These are phyloP conservation scores for Pilatotrama ljubarskyi DNA, from an alignment of 768 basidiomycete species.

Conservation along the genomic window DNA sequence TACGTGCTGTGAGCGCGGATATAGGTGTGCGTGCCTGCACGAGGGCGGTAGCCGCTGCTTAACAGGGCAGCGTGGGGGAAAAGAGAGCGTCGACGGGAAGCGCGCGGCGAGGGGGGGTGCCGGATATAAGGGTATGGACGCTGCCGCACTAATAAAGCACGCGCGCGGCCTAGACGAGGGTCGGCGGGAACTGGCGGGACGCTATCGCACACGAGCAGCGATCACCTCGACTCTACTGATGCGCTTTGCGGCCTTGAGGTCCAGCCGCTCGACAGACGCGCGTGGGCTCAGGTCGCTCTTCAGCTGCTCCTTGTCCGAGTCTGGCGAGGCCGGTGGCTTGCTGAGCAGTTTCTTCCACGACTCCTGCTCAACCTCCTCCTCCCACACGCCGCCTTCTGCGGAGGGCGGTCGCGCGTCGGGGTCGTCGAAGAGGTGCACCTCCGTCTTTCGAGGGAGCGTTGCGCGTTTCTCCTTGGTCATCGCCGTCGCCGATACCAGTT, in stretches of 20 bases:
- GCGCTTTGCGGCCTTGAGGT: neutral
- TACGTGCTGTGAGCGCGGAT: neutral
- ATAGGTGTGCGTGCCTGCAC: neutral
- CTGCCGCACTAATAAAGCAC: too few relatives aligned
- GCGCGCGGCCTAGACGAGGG: too few relatives aligned
- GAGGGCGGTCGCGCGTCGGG: neutral
- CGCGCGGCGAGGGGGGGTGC: neutral
- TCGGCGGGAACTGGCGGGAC: neutral
- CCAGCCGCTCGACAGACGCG: constrained; percentile 1
- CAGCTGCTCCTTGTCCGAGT: neutral
- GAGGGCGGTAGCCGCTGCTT: neutral
- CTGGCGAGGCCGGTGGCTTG: neutral
- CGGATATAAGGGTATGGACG: neutral
- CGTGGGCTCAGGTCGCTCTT: neutral
- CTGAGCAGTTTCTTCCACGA: constrained; percentile 16
- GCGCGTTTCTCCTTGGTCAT: neutral
- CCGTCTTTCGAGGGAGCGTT: constrained; percentile 9
- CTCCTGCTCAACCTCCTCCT: constrained; percentile 15
- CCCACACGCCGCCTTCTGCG: constrained; percentile 19
- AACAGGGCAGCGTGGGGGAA: neutral
- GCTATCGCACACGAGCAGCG: constrained; percentile 3
- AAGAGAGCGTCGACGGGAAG: neutral
- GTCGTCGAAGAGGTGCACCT: constrained; percentile 13
- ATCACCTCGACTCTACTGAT: constrained; percentile 8
- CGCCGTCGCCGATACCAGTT: neutral